Conservation (phyloP, 1,284 basidiomycete genomes). For the Heterobasidion parviporum region DNA sequence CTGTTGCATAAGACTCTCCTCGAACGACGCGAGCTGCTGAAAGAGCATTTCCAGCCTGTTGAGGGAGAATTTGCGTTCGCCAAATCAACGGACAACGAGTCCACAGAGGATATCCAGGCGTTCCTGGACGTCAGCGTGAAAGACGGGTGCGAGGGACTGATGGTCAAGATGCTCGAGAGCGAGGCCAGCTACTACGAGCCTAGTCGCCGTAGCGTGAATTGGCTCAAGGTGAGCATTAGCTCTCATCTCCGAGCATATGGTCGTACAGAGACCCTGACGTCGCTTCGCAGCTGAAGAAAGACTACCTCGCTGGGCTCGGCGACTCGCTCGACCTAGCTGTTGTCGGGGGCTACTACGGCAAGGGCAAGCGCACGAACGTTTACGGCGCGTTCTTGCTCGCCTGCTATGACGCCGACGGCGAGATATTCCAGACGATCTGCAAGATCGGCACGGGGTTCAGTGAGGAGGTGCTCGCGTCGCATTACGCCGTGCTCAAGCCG, state of each 20-base stretch:
- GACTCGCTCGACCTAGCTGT: slow-evolving; percentile 98
- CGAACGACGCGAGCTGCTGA: slow-evolving; percentile 49
- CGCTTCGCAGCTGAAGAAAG: slow-evolving; percentile 79
- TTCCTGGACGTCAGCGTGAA: slow-evolving; percentile 97
- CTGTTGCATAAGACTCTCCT: too few species aligned
- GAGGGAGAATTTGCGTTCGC: slow-evolving; percentile 92
- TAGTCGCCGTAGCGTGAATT: slow-evolving; percentile 90
- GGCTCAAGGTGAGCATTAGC: slow-evolving; percentile 75
- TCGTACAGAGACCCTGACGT: background rate
- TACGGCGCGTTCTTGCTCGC: slow-evolving; percentile 95
- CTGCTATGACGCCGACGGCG: slow-evolving; percentile 87
- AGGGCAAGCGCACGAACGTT: slow-evolving; percentile 94
- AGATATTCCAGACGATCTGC: slow-evolving; percentile 94
- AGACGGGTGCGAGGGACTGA: slow-evolving; percentile 96
- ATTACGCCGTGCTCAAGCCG: slow-evolving; percentile 77
- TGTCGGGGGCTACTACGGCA: slow-evolving; percentile 94
- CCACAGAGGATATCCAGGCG: slow-evolving; percentile 88
- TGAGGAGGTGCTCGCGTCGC: slow-evolving; percentile 82
- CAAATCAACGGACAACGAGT: slow-evolving; percentile 82
- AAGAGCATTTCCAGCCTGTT: slow-evolving; percentile 76
- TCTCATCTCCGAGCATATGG: background rate
- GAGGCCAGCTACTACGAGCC: slow-evolving; percentile 94
- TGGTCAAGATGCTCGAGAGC: slow-evolving; percentile 98
- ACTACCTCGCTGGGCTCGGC: slow-evolving; percentile 94
- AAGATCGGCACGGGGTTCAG: slow-evolving; percentile 99